Base-by-base conservation (phyloP, 2,329 filamentous ascomycete genomes). In the Drechslerella stenobrocha region DNA sequence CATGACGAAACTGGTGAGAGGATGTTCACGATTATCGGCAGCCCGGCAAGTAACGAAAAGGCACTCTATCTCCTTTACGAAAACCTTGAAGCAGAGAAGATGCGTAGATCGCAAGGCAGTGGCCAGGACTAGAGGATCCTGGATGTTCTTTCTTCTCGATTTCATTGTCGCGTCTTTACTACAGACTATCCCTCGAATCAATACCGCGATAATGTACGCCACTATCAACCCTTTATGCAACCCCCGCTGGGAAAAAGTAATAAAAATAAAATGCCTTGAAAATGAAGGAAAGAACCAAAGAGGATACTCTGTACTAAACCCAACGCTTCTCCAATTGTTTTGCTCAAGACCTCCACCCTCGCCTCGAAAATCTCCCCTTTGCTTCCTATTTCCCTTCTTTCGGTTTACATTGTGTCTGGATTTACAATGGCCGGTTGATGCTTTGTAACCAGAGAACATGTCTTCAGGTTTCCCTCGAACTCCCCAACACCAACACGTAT, bases 1-100 rank as follows among this genome's bases (percentile, higher is more conserved):
- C 93, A 98, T 75, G 93, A 98, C 74, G 93, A 97, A 73, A 95
- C 90, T 67, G 93, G 93, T 72, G 93, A 98, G 82, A 87, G 93
- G 74, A 98, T 98, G 93, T 98, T 98, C 80, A 98, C 93, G 75
- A 98, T 98, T 76, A 96, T 95, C 83, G 93, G 93, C 72, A 95
- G 89, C 69, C 87, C 89, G 67, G 87, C 87, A 79, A 90, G 90
- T 71, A 98, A 98, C 74, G 93, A 98, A 79, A 92, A 90, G 73
- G 93, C 93, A 2, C 82, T 98, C 24, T 96, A 96, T 78, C 85
- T 98, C 55, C 82, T 98, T 70, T 98, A 98, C 77, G 93, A 98
- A 82, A 98, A 98, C 78, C 84, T 98, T 52, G 93, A 98, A 80
- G 92, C 91, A 13, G 93, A 98, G 81, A 98, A 98, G 84, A 95